Evolutionary conservation across 179 eudicot species (phyloP).

Genomic region (Beta macrorhiza): DNA sequence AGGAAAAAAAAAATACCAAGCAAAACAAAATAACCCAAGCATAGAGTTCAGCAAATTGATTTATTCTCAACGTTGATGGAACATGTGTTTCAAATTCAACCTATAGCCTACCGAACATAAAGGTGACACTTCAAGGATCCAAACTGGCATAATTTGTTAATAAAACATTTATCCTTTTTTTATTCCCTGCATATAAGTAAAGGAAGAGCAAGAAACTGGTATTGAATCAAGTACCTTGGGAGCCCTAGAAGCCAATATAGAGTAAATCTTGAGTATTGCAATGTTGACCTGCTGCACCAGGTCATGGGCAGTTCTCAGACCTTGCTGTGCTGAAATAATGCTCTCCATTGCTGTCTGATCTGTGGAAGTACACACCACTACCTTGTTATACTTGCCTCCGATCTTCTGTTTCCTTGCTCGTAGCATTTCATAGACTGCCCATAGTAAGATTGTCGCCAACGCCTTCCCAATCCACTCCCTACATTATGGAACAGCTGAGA

Average conservation of each 20-base stretch:
- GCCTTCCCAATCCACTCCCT: constrained; percentile 90
- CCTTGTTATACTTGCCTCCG: constrained; percentile 39
- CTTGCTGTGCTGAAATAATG: constrained; percentile 83
- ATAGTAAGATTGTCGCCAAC: constrained; percentile 55
- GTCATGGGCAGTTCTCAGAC: constrained; percentile 53
- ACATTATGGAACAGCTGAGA: constrained; percentile 10
- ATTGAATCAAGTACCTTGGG: constrained; percentile 57
- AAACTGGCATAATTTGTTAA: too few species aligned
- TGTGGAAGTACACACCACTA: constrained; percentile 62
- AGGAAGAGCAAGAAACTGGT: not conserved
- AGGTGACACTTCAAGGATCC: too few species aligned
- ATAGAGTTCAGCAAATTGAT: too few species aligned
- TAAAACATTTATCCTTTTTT: too few species aligned
- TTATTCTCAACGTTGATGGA: too few species aligned
- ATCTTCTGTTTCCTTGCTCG: constrained; percentile 36
- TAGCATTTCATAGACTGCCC: constrained; percentile 54
- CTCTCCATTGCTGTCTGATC: constrained; percentile 73
- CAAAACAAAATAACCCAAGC: too few species aligned
- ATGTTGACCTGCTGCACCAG: constrained; percentile 63
- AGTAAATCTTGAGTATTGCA: constrained; percentile 61
- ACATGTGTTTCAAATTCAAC: too few species aligned
- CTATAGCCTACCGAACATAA: too few species aligned
- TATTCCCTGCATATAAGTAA: not conserved
- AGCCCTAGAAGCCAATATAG: constrained; percentile 54
- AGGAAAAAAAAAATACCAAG: too few species aligned